Base-by-base conservation (phyloP, 208 protist genomes). In the Trypanosoma congolense region DNA sequence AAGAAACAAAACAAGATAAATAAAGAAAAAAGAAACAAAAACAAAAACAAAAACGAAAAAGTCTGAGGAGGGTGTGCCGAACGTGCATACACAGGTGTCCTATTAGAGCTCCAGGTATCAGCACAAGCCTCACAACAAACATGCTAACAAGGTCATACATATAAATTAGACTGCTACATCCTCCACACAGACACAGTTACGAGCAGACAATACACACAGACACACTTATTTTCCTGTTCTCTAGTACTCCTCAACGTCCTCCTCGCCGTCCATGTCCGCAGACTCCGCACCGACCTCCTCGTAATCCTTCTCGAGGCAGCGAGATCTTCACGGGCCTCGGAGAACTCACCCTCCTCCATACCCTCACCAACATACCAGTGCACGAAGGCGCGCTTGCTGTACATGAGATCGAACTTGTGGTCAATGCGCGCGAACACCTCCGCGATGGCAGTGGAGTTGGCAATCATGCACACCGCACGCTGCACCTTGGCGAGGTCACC, bases 321-420 rank as follows among this genome's bases (percentile, higher is more conserved):
- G n/a, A 98, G 75, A 81, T 98, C 96, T 68, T 98, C 96, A 72
- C 93, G 80, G 49, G 95, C 93, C 77, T 98, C 96, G 47, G 79
- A 80, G 78, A 98, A 98, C 70, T 98, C 96, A 57, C 93, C 92
- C 77, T 98, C 96, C 70, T 98, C 95, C 96, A 98, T 98, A 68
- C 95, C 95, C 80, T 98, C 96, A 61, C 94, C 93, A 65, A 97
- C 93, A 77, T 97, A 98, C 93, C 94, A 98, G 71, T 98, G 96
- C n/a, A 98, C 95, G 65, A 98, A 98, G 50, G 96, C 96, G 51
- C 95, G 71, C 76, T 97, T 97, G 77, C 81, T 72, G 73, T 92
- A 98, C 91, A 98, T 97, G 25, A 98, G 75, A 59, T 98, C 94
- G 70, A 98, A 98, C 74, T 97, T 98, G 72, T 93, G 80, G 70